phyloP scores from a whole-genome alignment of 495 filamentous ascomycete genomes.

The Neurospora sublineolata region DNA sequence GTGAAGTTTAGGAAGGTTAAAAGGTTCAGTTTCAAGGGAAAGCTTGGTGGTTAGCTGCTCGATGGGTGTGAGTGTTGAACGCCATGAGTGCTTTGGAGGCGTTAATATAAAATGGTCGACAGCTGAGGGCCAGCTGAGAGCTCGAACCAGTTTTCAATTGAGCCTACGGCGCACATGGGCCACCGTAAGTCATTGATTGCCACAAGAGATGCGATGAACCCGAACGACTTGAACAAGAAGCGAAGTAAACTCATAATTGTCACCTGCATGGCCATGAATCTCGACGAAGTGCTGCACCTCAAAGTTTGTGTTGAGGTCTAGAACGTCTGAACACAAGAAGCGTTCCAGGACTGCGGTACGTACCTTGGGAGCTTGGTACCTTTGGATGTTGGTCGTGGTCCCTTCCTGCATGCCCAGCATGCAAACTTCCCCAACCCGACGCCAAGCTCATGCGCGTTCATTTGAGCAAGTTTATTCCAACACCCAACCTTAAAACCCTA shows the following conservation, averaged over 20 bases:
- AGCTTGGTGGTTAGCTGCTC: no score
- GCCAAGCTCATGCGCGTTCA: background rate
- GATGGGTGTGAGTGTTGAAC: no score
- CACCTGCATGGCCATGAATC: background rate
- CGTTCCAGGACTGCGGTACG: background rate
- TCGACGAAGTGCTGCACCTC: background rate
- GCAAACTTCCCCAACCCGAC: background rate
- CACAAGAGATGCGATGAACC: background rate
- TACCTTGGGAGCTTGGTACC: background rate
- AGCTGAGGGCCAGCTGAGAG: no score
- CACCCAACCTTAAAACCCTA: background rate
- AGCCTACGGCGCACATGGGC: no score
- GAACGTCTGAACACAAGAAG: background rate
- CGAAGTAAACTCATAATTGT: background rate
- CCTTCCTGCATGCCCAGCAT: background rate
- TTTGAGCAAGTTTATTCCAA: slow-evolving; percentile 7
- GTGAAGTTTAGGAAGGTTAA: no score
- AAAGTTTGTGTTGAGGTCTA: background rate
- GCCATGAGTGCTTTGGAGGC: no score
- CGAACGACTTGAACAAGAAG: background rate
- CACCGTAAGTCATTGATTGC: no score
- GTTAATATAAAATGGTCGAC: no score
- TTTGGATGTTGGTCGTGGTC: background rate
- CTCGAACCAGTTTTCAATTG: no score
- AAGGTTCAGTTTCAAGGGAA: no score